Evolutionary conservation across 164 flowering plant species (phyloP), one percentile per base, ranked within the genome.

Genomic region (Paratinospora sagittata): DNA sequence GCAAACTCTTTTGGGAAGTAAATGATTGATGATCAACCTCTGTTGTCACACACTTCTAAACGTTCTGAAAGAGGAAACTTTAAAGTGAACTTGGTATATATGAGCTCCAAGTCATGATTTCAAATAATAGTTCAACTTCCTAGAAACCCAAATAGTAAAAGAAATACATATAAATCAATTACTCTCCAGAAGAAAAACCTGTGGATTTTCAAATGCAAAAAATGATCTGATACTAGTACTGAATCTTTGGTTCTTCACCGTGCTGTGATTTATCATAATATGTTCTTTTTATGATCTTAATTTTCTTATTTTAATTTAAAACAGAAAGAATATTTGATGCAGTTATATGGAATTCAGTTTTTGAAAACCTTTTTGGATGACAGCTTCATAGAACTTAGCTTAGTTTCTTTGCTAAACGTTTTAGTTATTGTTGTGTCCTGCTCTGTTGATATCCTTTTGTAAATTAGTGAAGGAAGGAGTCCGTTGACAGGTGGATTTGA

Each of bases 401-500:
- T 55, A 30, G 10, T 55, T 55, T 19, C 23, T n/a, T n/a, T 55
- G 19, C 19, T 47, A 12, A 47, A 47, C 16, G 5, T 47, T 16
- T 55, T n/a, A 8, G 8, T 4, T 55, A 7, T 55, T 55, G 21
- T 21, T 55, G 61, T 55, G 61, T 19, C 8, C 61, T 61, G 33
- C 37, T 21, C 39, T 70, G 65, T 61, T 14, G 34, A 16, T 57
- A 6, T 30, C 24, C 27, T 43, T 61, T 33, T 45, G 16, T 36
- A 63, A 45, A 7, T 24, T 36, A 6, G 16, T 23, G 43, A 41
- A 16, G 19, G 14, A 67, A 43, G 13, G 2, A 47, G 68, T 26
- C 65, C 68, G 45, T 67, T 21, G 4, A 27, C 64, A 37, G 27
- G 47, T 68, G 39, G 33, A n/a, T 57, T 45, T 69, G 27, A 69